Conservation (phyloP, 306 rosid species). For the Vigna trinervia region DNA sequence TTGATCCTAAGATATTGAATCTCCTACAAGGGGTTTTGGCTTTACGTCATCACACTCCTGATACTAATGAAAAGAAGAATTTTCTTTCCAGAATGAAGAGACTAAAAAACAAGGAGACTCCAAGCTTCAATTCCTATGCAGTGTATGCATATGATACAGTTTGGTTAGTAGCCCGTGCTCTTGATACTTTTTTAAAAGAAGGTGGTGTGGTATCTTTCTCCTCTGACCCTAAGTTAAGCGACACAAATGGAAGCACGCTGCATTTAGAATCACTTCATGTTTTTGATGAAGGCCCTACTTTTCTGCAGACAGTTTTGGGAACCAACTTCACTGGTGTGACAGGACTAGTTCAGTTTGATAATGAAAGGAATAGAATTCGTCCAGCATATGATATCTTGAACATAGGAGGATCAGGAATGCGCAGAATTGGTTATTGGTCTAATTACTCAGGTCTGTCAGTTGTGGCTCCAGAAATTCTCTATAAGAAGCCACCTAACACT, state of each 20-base stretch:
- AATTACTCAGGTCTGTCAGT: conserved; percentile 80
- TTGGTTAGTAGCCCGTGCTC: conserved; percentile 87
- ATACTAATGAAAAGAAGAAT: conserved; percentile 60
- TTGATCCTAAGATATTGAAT: conserved; percentile 54
- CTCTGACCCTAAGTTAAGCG: conserved; percentile 63
- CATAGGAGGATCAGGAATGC: conserved; percentile 68
- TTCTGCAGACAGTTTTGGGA: conserved; percentile 64
- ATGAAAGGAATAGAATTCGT: conserved; percentile 62
- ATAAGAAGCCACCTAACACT: conserved; percentile 55
- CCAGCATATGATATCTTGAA: conserved; percentile 88
- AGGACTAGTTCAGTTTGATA: conserved; percentile 73
- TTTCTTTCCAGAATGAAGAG: conserved; percentile 60
- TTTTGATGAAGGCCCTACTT: conserved; percentile 66
- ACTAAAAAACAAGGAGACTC: conserved; percentile 47
- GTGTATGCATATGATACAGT: conserved; percentile 88
- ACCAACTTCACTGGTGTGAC: conserved; percentile 78
- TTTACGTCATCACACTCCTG: conserved; percentile 81
- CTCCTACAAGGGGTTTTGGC: conserved; percentile 87
- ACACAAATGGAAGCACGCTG: conserved; percentile 63
- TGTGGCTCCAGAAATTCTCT: conserved; percentile 66
- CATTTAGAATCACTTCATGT: conserved; percentile 66
- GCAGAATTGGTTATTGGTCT: conserved; percentile 87
- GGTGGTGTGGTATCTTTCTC: conserved; percentile 82
- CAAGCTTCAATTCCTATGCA: conserved; percentile 82
- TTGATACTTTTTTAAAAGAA: conserved; percentile 63